phyloP scores from a whole-genome alignment of 2,329 filamentous ascomycete species.

The Dactylella cylindrospora region DNA sequence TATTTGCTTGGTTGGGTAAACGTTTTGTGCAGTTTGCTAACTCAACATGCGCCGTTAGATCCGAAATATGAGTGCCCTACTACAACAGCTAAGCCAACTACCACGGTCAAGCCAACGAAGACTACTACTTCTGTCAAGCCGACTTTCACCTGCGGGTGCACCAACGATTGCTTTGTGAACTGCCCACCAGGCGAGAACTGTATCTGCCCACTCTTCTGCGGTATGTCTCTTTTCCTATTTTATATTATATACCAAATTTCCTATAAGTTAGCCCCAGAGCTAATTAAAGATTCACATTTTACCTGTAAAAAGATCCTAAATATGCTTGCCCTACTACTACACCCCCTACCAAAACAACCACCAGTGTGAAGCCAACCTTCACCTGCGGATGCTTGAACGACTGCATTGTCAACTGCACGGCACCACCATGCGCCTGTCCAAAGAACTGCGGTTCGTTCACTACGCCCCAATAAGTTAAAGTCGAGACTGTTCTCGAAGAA shows the following conservation, averaged over 20 bases:
- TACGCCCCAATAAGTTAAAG: not conserved
- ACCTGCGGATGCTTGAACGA: conserved; percentile 44
- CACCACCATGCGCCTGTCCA: conserved; percentile 38
- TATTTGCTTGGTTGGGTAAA: no score
- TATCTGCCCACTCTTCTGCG: conserved; percentile 35
- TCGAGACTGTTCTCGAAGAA: no score
- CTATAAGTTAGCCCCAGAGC: not conserved
- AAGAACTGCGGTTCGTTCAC: conserved; percentile 38
- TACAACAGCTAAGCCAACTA: not conserved
- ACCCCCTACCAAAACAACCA: conserved; percentile 30
- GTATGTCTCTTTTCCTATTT: conserved; percentile 10
- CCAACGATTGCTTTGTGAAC: conserved; percentile 36
- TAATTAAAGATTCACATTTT: not conserved
- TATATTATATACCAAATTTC: no score
- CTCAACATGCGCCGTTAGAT: conserved; percentile 10
- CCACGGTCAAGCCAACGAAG: conserved; percentile 1
- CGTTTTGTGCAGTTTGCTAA: no score
- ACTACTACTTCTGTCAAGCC: conserved; percentile 8
- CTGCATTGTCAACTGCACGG: conserved; percentile 35
- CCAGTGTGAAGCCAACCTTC: conserved; percentile 28
- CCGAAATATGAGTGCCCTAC: conserved; percentile 30
- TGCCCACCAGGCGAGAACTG: conserved; percentile 12
- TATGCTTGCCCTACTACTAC: conserved; percentile 19
- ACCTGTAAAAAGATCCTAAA: conserved; percentile 25
- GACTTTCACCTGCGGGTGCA: conserved; percentile 38